These are phyloP conservation scores for Gynostemma pentaphyllum DNA, from an alignment of 306 rosid species.

Conservation along the genomic window DNA sequence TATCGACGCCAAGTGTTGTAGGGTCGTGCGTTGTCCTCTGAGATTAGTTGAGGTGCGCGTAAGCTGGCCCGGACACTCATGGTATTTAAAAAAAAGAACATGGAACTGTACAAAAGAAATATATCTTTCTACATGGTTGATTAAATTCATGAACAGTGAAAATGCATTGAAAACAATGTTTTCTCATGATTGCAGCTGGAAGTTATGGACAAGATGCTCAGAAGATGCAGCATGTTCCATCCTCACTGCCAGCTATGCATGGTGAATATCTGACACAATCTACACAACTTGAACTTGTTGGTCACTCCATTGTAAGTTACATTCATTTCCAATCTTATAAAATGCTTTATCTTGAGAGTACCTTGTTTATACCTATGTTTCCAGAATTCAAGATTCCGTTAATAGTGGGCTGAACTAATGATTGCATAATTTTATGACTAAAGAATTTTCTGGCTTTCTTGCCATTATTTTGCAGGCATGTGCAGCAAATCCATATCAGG, in stretches of 20 bases:
- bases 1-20: no score
- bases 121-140: no score
- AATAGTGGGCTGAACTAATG: background rate
- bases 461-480: constrained; percentile 61
- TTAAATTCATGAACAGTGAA: no score
- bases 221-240: constrained; percentile 36
- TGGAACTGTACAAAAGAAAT: background rate
- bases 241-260: constrained; percentile 35
- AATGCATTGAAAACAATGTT: background rate
- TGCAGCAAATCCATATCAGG: constrained; percentile 80
- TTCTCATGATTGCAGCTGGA: constrained; percentile 22
- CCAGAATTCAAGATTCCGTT: constrained; percentile 14
- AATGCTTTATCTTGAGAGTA: background rate
- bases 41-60: no score
- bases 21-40: no score
- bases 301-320: constrained; percentile 80
- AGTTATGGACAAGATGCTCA: constrained; percentile 48
- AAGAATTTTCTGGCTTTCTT: constrained; percentile 18
- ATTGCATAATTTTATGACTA: constrained; percentile 10
- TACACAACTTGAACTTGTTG: constrained; percentile 83
- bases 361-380: constrained; percentile 11
- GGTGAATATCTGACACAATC: constrained; percentile 48
- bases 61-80: no score
- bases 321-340: background rate
- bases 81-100: background rate